Evolutionary conservation across 345 rosid genomes (phyloP).

Genomic region (Trapa incisa): DNA sequence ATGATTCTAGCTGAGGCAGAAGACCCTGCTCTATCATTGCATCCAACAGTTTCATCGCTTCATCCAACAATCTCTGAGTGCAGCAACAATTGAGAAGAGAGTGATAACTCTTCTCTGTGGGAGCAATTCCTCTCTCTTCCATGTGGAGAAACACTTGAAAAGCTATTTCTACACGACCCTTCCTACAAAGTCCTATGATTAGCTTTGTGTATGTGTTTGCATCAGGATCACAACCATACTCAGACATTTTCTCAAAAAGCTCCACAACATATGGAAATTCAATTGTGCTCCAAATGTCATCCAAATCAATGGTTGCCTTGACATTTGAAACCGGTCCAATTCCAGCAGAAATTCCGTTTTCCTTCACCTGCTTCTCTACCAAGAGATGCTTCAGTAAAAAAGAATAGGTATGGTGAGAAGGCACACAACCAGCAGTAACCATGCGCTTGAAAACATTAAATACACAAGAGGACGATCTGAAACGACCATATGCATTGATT

Average conservation of each 20-base stretch:
- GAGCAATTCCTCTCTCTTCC: slow-evolving; percentile 40
- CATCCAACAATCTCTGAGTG: slow-evolving; percentile 26
- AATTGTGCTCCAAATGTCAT: slow-evolving; percentile 45
- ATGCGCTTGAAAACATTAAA: slow-evolving; percentile 71
- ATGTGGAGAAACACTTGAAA: slow-evolving; percentile 37
- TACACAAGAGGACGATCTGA: slow-evolving; percentile 41
- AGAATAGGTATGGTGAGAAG: slow-evolving; percentile 56
- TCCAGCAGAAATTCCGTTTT: slow-evolving; percentile 15
- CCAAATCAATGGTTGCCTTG: slow-evolving; percentile 15
- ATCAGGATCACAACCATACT: slow-evolving; percentile 49
- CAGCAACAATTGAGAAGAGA: slow-evolving; percentile 61
- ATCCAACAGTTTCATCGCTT: slow-evolving; percentile 42
- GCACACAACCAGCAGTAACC: slow-evolving; percentile 65
- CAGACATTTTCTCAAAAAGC: slow-evolving; percentile 49
- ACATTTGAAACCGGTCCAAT: slow-evolving; percentile 20
- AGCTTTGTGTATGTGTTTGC: slow-evolving; percentile 44
- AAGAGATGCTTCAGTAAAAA: slow-evolving; percentile 46
- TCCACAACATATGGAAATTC: slow-evolving; percentile 42
- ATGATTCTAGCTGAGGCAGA: slow-evolving; percentile 59
- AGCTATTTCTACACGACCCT: slow-evolving; percentile 35
- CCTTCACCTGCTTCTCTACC: slow-evolving; percentile 27
- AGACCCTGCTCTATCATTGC: slow-evolving; percentile 48
- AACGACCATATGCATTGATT: slow-evolving; percentile 49
- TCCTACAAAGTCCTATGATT: slow-evolving; percentile 57
- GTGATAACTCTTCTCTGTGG: slow-evolving; percentile 40